Evolutionary conservation across 805 yeast species (phyloP), one percentile per base, ranked within the genome.

Genomic region (Zygoascus bituminiphila): DNA sequence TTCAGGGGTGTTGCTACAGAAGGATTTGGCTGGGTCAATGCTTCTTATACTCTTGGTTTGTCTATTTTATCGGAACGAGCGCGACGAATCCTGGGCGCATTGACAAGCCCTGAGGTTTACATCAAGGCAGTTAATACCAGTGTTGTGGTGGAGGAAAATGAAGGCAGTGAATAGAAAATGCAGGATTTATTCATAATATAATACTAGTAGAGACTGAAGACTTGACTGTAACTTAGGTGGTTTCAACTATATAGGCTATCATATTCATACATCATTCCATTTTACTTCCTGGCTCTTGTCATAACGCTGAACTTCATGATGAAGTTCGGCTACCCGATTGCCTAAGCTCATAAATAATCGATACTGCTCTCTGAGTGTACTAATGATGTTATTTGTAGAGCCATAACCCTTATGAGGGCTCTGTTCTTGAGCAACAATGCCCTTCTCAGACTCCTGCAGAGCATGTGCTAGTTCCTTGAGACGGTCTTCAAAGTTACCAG

Each of bases 1-100:
- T 86, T 88, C 62, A 84, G 84, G 63, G 96, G 96, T 42, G 96
- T 85, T 38, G 95, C 95, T 0, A 82, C 84, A 6, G 97, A 93
- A 67, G 98, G 98, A 1, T 91, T 91, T 65, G 98, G 98, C 1
- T 91, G 98, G 98, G 96, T 91, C 45, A 91, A 91, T 68, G 84
- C 98, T 5, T 81, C 93, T 57, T 88, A 78, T 65, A 59, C 83
- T 23, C 63, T 84, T 52, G 96, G 96, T 0, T 68, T 88, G 52
- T 73, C 82, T 20, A 77, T 77, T 51, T 68, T 85, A 65, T 79
- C 79, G 53, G 71, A 73, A 45, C 81, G 78, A 54, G 88, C 89
- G 2, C 73, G 73, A 50, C 73, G 95, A 52, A 87, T 89, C 1
- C 70, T 88, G 52, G 96, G 95, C 0, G 76, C 89, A 2, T 78